These are phyloP conservation scores for Begonia masoniana DNA, from an alignment of 306 rosid species.

Conservation along the genomic window DNA sequence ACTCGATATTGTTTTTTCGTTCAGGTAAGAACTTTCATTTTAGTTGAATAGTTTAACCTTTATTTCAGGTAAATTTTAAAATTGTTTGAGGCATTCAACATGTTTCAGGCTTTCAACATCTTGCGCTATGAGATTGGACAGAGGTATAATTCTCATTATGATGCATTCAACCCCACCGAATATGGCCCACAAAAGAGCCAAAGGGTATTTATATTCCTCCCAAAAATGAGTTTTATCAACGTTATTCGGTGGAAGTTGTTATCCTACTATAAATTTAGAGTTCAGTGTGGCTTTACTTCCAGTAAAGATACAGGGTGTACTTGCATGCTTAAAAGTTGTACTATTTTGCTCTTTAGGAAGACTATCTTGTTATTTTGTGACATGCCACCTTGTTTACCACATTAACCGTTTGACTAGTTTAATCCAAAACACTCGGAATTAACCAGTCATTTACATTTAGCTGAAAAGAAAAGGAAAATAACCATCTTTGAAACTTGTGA, in stretches of 20 bases:
- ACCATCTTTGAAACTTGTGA: too few relatives aligned
- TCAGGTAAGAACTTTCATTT: neutral
- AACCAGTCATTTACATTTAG: too few relatives aligned
- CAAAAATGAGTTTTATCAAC: too few relatives aligned
- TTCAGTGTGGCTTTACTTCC: too few relatives aligned
- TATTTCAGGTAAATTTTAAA: conserved; percentile 28
- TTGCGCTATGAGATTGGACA: conserved; percentile 78
- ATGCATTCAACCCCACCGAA: conserved; percentile 39
- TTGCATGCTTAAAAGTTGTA: neutral
- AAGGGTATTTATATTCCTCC: conserved; percentile 30
- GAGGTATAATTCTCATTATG: conserved; percentile 68
- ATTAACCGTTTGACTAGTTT: too few relatives aligned
- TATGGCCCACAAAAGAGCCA: conserved; percentile 67
- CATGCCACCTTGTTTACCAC: too few relatives aligned
- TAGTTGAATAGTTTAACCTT: conserved; percentile 27
- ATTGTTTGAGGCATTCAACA: conserved; percentile 29
- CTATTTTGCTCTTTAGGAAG: neutral
- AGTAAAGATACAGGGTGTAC: too few relatives aligned
- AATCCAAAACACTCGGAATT: too few relatives aligned
- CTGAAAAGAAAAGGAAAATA: too few relatives aligned
- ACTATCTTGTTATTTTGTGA: too few relatives aligned
- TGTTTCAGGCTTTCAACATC: conserved; percentile 81
- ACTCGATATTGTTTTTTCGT: neutral
- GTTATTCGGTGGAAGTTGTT: too few relatives aligned
- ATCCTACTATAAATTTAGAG: too few relatives aligned